Conservation (phyloP, 768 basidiomycete genomes). For the Mycena filopes region DNA sequence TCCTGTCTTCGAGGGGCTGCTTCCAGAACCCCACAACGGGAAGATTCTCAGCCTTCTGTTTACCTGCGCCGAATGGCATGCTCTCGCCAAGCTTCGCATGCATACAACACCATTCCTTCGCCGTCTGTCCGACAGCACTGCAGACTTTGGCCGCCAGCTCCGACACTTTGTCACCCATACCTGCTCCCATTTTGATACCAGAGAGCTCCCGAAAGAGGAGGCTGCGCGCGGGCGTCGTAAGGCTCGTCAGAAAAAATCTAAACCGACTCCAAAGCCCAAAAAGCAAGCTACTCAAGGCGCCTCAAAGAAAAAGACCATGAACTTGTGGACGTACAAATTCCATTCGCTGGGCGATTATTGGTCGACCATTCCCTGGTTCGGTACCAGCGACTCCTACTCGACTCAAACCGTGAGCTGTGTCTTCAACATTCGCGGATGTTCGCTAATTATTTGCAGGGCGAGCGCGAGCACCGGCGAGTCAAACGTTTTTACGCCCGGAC, state of each 20-base stretch:
- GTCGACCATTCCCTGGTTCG: constrained; percentile 24
- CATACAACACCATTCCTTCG: constrained; percentile 41
- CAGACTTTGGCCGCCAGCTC: constrained; percentile 38
- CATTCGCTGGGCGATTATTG: constrained; percentile 41
- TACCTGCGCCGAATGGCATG: constrained; percentile 43
- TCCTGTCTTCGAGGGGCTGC: constrained; percentile 48
- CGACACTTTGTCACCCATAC: constrained; percentile 42
- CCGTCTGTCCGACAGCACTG: constrained; percentile 36
- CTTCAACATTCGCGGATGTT: neutral
- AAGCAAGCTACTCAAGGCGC: neutral
- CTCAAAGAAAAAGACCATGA: constrained; percentile 35
- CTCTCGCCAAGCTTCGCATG: constrained; percentile 45
- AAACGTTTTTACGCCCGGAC: constrained; percentile 31
- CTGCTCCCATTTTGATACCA: constrained; percentile 40
- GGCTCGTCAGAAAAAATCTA: neutral
- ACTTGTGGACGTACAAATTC: constrained; percentile 46
- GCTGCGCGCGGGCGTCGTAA: constrained; percentile 40
- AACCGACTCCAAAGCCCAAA: neutral
- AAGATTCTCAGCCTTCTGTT: constrained; percentile 47
- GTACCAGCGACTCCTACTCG: constrained; percentile 19
- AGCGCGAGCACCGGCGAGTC: constrained; percentile 45
- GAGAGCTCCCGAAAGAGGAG: constrained; percentile 51
- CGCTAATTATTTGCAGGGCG: constrained; percentile 37
- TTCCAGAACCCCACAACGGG: constrained; percentile 41
- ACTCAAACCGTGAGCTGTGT: constrained; percentile 31